A percentile compares a stretch with the other conserved stretches of the same genome.
Conservation (phyloP, 192 early-diverging fungal genomes). For the Entomortierella beljakovae region DNA sequence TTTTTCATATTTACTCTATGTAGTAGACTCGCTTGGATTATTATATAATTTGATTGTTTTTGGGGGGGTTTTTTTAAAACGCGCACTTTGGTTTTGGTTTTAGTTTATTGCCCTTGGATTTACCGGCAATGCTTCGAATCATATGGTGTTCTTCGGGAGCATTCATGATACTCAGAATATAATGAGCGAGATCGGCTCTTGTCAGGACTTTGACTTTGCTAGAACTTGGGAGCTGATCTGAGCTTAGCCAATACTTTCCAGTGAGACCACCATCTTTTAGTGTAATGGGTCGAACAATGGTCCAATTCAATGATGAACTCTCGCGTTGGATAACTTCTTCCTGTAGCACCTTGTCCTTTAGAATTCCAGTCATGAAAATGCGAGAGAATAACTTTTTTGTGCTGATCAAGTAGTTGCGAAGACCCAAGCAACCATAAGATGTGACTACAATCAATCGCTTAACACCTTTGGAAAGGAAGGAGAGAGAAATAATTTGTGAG, state of each 20-base stretch:
- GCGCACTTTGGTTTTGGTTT: background rate
- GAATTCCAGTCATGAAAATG: conserved; percentile 48
- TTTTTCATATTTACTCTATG: background rate
- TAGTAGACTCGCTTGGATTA: no score
- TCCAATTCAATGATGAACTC: conserved; percentile 48
- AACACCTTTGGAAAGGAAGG: conserved; percentile 26
- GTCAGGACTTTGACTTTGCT: conserved; percentile 43
- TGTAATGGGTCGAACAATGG: conserved; percentile 52
- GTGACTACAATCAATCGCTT: conserved; percentile 48
- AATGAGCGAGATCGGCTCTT: conserved; percentile 48
- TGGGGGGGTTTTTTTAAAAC: background rate
- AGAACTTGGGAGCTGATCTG: conserved; percentile 21
- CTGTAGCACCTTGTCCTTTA: conserved; percentile 53
- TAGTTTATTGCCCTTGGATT: conserved; percentile 11
- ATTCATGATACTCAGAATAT: conserved; percentile 40
- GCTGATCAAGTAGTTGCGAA: conserved; percentile 49
- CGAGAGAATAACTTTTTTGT: conserved; percentile 43
- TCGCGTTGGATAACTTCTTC: conserved; percentile 51
- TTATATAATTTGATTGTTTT: no score
- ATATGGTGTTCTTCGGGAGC: conserved; percentile 7
- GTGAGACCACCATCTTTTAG: conserved; percentile 49
- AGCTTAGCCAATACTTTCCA: conserved; percentile 34
- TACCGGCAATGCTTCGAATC: conserved; percentile 47
- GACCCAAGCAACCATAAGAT: conserved; percentile 36
- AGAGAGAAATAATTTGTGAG: no score